These are phyloP conservation scores for Helotiales sp. DNA, from an alignment of 2,329 filamentous ascomycete species.

Conservation along the genomic window DNA sequence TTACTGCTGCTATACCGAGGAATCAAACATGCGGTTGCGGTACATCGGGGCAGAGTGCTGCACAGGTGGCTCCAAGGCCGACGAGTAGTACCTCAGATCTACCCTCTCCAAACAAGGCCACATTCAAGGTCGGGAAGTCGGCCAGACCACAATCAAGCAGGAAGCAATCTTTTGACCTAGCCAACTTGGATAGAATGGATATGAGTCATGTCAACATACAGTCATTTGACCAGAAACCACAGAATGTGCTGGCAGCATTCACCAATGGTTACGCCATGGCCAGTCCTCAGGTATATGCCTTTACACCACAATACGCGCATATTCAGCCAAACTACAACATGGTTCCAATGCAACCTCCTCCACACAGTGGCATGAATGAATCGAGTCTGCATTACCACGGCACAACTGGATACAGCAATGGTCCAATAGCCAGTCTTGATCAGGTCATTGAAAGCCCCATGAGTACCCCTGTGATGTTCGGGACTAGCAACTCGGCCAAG, in stretches of 20 bases:
- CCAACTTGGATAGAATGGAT: slow-evolving; percentile 53
- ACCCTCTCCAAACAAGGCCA: slow-evolving; percentile 32
- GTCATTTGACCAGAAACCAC: slow-evolving; percentile 35
- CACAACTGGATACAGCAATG: slow-evolving; percentile 24
- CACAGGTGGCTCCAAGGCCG: slow-evolving; percentile 17
- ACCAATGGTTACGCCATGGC: slow-evolving; percentile 26
- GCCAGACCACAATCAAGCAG: slow-evolving; percentile 25
- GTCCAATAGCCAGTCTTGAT: slow-evolving; percentile 18
- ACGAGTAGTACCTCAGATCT: slow-evolving; percentile 37
- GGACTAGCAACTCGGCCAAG: slow-evolving; percentile 15
- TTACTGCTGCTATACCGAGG: slow-evolving; percentile 64
- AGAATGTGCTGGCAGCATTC: slow-evolving; percentile 24
- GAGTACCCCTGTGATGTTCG: slow-evolving; percentile 19
- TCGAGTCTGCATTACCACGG: slow-evolving; percentile 1
- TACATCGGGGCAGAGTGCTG: slow-evolving; percentile 22
- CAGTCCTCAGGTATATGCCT: slow-evolving; percentile 23
- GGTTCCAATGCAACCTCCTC: slow-evolving; percentile 24
- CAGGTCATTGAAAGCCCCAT: slow-evolving; percentile 29
- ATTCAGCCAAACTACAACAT: slow-evolving; percentile 24
- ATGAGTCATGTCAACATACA: slow-evolving; percentile 52
- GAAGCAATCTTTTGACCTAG: slow-evolving; percentile 52
- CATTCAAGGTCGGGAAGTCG: slow-evolving; percentile 33
- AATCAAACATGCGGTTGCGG: slow-evolving; percentile 58
- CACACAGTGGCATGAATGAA: slow-evolving; percentile 12
- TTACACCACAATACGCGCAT: slow-evolving; percentile 26